Base-by-base conservation (phyloP, 495 filamentous ascomycete genomes). In the Neurospora intermedia region DNA sequence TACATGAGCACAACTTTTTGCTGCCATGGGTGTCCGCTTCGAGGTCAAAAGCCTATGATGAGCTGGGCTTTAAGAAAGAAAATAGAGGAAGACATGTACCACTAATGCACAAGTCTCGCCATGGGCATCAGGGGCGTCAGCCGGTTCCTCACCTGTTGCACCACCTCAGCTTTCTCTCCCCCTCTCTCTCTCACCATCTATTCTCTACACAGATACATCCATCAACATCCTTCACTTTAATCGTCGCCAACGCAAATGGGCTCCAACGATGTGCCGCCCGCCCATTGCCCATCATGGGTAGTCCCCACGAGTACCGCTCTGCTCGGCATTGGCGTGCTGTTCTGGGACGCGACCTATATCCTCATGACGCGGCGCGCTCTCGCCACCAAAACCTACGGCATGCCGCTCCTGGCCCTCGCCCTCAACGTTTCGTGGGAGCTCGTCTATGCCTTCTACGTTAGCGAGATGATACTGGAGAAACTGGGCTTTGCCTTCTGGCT, bases 351-450 rank as follows among this genome's bases (percentile, higher is more conserved):
- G 31, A 77, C 80, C 38, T 86, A 85, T 75, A 73, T 85, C 40
- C 79, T 86, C 46, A 81, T 81, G 74, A 77, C 76, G 71, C 78
- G 75, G n/a, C 79, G 81, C 59, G 79, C 82, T 8, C 62, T 83
- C 18, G 75, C 71, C 35, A 79, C 80, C 66, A 78, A 78, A n/a
- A 79, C 84, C 11, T 84, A 85, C 76, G 77, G 83, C 73, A 85
- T 85, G 84, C 84, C 84, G 2, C 73, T 86, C 15, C 72, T 84
- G 69, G 78, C 82, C 1, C 80, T 85, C 20, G 79, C 81, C 71
- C 75, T 80, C 74, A 85, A 86, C 73, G 75, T 87, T 18, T 79
- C 78, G 18, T 86, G 85, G 84, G 84, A 85, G 77, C 71, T 82
- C 8, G 75, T 86, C 46, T 82, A 81, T 74, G 75, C 75, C 15